A percentile compares a stretch with the other conserved stretches of the same genome.
These are phyloP conservation scores for Pestalotiopsis sp. DNA, from an alignment of 2,329 filamentous ascomycete species.

Conservation along the genomic window DNA sequence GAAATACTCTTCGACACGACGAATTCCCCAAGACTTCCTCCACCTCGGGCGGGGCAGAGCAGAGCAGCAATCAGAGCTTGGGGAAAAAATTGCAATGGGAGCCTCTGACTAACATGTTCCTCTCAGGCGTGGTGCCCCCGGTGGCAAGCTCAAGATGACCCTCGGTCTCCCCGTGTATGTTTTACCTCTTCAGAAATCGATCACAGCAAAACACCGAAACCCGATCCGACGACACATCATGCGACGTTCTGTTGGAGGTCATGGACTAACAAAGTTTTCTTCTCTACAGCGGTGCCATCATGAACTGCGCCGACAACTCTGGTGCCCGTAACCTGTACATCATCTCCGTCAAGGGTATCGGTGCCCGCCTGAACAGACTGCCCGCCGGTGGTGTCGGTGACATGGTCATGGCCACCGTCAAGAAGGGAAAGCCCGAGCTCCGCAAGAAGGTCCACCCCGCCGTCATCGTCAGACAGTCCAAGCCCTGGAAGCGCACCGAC, in stretches of 20 bases:
- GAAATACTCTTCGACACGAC: not conserved
- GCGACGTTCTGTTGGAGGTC: not conserved
- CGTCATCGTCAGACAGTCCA: constrained; percentile 97
- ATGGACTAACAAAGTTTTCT: constrained; percentile 6
- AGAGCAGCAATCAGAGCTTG: not conserved
- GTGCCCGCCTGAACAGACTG: constrained; percentile 95
- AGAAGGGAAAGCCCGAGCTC: constrained; percentile 99
- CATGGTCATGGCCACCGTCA: constrained; percentile 99
- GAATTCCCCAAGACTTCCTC: not conserved
- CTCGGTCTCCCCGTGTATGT: constrained; percentile 99
- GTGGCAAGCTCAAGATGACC: constrained; percentile 99
- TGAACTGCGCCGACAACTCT: constrained; percentile 99
- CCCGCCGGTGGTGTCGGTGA: constrained; percentile 97
- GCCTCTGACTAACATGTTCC: constrained; percentile 19
- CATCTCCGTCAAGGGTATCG: constrained; percentile 99
- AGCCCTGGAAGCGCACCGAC: constrained; percentile 98
- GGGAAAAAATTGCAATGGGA: not conserved
- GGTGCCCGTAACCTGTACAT: constrained; percentile 99
- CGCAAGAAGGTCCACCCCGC: constrained; percentile 99
- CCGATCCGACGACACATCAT: not conserved
- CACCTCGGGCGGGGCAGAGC: constrained; percentile 15
- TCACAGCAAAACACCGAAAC: not conserved
- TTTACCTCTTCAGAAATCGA: constrained; percentile 18
- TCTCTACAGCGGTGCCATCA: constrained; percentile 82
- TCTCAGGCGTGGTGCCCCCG: constrained; percentile 81